Percentiles rank a stretch among this genome's conserved stretches.
Evolutionary conservation across 495 filamentous ascomycete genomes (phyloP).

Genomic region (Durotheca rogersii): DNA sequence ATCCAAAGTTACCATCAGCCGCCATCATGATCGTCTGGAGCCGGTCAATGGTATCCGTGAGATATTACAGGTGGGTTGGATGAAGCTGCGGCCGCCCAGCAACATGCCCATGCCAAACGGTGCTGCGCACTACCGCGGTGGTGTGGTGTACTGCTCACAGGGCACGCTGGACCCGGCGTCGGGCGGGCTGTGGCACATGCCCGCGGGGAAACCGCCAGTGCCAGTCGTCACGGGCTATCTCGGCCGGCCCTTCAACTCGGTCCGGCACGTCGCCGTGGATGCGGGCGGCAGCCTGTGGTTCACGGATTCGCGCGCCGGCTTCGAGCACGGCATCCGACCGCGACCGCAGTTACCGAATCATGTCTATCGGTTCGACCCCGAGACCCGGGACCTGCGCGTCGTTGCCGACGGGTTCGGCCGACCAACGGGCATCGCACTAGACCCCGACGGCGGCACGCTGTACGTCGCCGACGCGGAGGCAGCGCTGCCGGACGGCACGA

Average conservation of each 20-base stretch:
- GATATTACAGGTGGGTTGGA: constrained; percentile 45
- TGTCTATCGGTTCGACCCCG: constrained; percentile 47
- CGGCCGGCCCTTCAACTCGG: constrained; percentile 49
- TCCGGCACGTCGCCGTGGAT: constrained; percentile 44
- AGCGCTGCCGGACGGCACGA: constrained; percentile 26
- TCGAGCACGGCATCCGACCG: constrained; percentile 46
- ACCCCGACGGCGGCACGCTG: constrained; percentile 38
- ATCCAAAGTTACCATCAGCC: constrained; percentile 39
- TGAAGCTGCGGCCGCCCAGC: constrained; percentile 44
- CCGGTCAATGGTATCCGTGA: too few relatives aligned
- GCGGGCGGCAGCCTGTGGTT: constrained; percentile 51
- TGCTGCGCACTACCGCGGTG: constrained; percentile 31
- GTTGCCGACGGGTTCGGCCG: constrained; percentile 47
- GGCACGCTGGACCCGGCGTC: constrained; percentile 43
- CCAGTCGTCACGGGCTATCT: constrained; percentile 45
- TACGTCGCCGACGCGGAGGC: constrained; percentile 49
- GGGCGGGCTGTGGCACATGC: constrained; percentile 55
- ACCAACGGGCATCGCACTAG: constrained; percentile 46
- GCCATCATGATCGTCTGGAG: constrained; percentile 18
- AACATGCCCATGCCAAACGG: constrained; percentile 59
- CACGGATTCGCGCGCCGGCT: constrained; percentile 47
- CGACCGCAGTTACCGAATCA: constrained; percentile 45
- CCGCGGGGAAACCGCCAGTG: constrained; percentile 35
- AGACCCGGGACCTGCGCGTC: constrained; percentile 36
- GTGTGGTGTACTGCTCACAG: constrained; percentile 54